These are phyloP conservation scores for Aspergillus amoenus DNA, from an alignment of 2,329 filamentous ascomycete species.

Conservation along the genomic window DNA sequence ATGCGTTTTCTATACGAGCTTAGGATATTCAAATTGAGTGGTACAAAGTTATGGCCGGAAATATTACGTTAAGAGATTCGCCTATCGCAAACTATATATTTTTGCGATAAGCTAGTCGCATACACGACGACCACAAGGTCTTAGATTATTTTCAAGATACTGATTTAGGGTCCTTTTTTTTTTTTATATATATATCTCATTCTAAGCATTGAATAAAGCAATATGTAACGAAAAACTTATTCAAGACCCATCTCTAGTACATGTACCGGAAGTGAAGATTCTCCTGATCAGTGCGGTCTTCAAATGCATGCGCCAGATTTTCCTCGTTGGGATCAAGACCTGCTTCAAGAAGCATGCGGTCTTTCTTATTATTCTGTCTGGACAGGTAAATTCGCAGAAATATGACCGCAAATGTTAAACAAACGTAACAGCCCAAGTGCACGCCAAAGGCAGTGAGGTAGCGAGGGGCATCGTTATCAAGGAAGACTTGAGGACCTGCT, in stretches of 20 bases:
- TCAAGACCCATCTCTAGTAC: conserved; percentile 28
- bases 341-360: conserved; percentile 46
- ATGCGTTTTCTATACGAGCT: no score
- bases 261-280: conserved; percentile 62
- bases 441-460: conserved; percentile 70
- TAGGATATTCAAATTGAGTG: no score
- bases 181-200: no score
- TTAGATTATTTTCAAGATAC: no score
- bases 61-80: no score
- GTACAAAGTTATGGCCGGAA: no score
- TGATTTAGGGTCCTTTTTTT: no score
- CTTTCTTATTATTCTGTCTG: conserved; percentile 59
- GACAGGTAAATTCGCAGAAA: conserved; percentile 59
- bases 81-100: no score
- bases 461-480: conserved; percentile 58
- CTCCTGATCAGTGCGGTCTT: conserved; percentile 63
- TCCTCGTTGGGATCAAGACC: conserved; percentile 43
- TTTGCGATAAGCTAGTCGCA: no score
- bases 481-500: conserved; percentile 59
- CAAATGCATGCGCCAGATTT: conserved; percentile 55
- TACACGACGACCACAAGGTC: no score
- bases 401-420: conserved; percentile 59
- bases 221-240: no score
- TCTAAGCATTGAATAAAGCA: no score
- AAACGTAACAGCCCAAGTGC: conserved; percentile 67